These are phyloP conservation scores for Leccinellum luteum DNA, from an alignment of 768 basidiomycete species.

Conservation along the genomic window DNA sequence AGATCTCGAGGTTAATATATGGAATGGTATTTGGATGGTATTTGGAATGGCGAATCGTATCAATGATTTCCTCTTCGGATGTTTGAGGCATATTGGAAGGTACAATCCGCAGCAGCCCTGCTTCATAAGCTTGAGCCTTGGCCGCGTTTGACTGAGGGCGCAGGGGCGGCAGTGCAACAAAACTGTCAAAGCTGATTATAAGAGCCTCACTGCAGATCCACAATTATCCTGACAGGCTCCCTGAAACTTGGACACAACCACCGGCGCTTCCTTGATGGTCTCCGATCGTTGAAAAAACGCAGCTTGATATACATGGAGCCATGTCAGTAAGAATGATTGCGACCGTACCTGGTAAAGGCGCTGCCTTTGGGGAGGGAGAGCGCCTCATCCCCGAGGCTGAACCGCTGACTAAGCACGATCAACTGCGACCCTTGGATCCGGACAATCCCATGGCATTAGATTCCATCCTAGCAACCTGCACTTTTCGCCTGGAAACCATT, in stretches of 20 bases:
- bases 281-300: neutral
- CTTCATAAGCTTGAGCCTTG: neutral
- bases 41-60: neutral
- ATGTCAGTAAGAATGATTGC: no score
- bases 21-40: slow-evolving; percentile 1
- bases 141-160: neutral
- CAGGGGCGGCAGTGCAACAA: neutral
- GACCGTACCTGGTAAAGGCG: neutral
- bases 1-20: slow-evolving; percentile 2
- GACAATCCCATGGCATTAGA: no score
- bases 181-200: neutral
- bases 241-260: neutral
- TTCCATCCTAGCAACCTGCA: neutral
- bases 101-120: neutral
- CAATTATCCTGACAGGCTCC: neutral
- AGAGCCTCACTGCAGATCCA: neutral
- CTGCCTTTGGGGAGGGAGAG: no score
- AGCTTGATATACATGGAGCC: neutral
- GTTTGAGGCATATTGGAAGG: no score
- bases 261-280: neutral
- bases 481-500: neutral
- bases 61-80: neutral
- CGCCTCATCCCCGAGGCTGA: no score
- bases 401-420: no score
- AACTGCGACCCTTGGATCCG: no score